These are phyloP conservation scores for Pezicula carpinea DNA, from an alignment of 2,329 filamentous ascomycete genomes.

Conservation along the genomic window DNA sequence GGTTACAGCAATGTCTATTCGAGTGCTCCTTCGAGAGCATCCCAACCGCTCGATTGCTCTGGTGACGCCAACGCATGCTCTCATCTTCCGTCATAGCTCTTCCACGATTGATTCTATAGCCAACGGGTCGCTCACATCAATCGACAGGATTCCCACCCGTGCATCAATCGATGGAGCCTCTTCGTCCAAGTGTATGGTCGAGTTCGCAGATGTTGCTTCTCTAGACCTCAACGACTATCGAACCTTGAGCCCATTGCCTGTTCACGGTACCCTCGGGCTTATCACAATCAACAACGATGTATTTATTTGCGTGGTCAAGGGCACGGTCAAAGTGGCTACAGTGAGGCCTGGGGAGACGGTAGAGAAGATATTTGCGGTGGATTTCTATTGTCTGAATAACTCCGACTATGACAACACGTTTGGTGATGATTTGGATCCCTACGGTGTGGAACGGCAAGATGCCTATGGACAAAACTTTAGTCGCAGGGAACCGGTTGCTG, in stretches of 20 bases:
- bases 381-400: slow-evolving; percentile 90
- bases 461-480: slow-evolving; percentile 49
- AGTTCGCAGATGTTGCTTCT: slow-evolving; percentile 65
- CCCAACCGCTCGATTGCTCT: slow-evolving; percentile 86
- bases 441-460: slow-evolving; percentile 21
- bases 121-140: slow-evolving; percentile 55
- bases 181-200: slow-evolving; percentile 67
- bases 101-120: slow-evolving; percentile 54
- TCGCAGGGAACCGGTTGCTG: slow-evolving; percentile 64
- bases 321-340: slow-evolving; percentile 71
- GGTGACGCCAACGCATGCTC: slow-evolving; percentile 70
- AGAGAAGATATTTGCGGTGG: slow-evolving; percentile 78
- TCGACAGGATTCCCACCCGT: slow-evolving; percentile 42
- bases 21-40: slow-evolving; percentile 63
- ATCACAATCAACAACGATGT: slow-evolving; percentile 81
- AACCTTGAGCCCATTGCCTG: slow-evolving; percentile 65
- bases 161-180: slow-evolving; percentile 18
- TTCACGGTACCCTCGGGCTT: slow-evolving; percentile 82
- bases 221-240: slow-evolving; percentile 73
- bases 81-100: slow-evolving; percentile 78
- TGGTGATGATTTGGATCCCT: slow-evolving; percentile 37
- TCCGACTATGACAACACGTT: slow-evolving; percentile 78
- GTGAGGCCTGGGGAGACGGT: slow-evolving; percentile 85
- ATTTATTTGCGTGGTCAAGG: slow-evolving; percentile 85
- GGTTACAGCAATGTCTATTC: slow-evolving; percentile 26